Evolutionary conservation across 2,329 filamentous ascomycete genomes (phyloP).

Genomic region (Exophiala viscosa): DNA sequence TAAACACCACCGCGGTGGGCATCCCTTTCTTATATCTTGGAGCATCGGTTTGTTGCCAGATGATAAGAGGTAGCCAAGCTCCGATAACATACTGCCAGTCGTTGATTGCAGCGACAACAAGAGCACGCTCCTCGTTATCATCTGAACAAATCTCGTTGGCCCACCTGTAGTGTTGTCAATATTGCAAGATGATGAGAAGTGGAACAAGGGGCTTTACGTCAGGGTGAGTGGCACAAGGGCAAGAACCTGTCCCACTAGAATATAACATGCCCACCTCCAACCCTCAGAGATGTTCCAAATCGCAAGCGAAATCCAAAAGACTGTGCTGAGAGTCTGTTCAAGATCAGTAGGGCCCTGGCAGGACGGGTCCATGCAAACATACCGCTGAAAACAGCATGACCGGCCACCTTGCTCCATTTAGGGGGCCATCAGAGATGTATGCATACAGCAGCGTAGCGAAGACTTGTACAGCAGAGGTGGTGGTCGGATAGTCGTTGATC

Average conservation of each 20-base stretch:
- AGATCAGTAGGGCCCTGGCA: neutral
- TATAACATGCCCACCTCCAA: slow-evolving; percentile 62
- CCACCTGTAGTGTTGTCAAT: too few species aligned
- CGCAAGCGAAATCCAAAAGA: slow-evolving; percentile 44
- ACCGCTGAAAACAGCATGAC: slow-evolving; percentile 14
- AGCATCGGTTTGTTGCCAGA: slow-evolving; percentile 60
- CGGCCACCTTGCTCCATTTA: slow-evolving; percentile 16
- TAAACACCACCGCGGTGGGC: slow-evolving; percentile 6
- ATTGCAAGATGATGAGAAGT: neutral
- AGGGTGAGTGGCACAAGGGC: slow-evolving; percentile 48
- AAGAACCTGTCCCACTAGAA: slow-evolving; percentile 47
- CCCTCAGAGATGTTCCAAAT: slow-evolving; percentile 49
- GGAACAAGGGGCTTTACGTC: slow-evolving; percentile 38
- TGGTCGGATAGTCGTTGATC: slow-evolving; percentile 27
- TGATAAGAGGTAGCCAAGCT: slow-evolving; percentile 57
- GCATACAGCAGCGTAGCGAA: slow-evolving; percentile 22
- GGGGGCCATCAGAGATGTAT: slow-evolving; percentile 22
- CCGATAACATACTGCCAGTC: slow-evolving; percentile 66
- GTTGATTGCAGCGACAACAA: slow-evolving; percentile 64
- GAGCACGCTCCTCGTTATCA: slow-evolving; percentile 62
- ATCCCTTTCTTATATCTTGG: slow-evolving; percentile 58
- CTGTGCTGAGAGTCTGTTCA: slow-evolving; percentile 34
- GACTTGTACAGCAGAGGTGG: slow-evolving; percentile 17
- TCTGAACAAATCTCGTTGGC: slow-evolving; percentile 52
- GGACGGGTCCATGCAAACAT: slow-evolving; percentile 3